phyloP scores from a whole-genome alignment of 2,329 filamentous ascomycete species.

The Thielaviopsis musarum region DNA sequence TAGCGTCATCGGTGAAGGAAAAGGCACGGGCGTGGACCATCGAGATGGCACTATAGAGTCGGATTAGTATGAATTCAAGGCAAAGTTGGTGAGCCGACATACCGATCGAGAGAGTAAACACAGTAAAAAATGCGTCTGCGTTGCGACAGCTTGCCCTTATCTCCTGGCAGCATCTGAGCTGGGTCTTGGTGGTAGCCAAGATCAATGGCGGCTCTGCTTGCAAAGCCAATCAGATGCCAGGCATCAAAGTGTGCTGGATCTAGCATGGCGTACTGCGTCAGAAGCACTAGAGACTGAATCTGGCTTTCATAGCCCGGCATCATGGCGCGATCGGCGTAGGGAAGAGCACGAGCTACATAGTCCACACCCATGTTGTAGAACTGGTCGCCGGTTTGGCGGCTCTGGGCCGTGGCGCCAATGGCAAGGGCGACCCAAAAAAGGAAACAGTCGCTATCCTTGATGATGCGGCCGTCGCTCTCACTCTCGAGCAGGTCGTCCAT shows the following conservation, averaged over 20 bases:
- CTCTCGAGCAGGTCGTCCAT: slow-evolving; percentile 68
- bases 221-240: slow-evolving; percentile 87
- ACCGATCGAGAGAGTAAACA: slow-evolving; percentile 80
- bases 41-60: slow-evolving; percentile 51
- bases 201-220: slow-evolving; percentile 73
- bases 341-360: slow-evolving; percentile 47
- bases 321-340: slow-evolving; percentile 65
- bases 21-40: slow-evolving; percentile 78
- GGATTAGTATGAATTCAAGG: slow-evolving; percentile 14
- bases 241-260: slow-evolving; percentile 85
- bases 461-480: slow-evolving; percentile 39
- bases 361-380: slow-evolving; percentile 40
- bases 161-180: slow-evolving; percentile 48
- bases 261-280: slow-evolving; percentile 78
- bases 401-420: slow-evolving; percentile 60
- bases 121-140: slow-evolving; percentile 78
- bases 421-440: slow-evolving; percentile 79
- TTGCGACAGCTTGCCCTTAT: slow-evolving; percentile 55
- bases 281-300: slow-evolving; percentile 70
- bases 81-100: slow-evolving; percentile 15
- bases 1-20: slow-evolving; percentile 81
- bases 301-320: slow-evolving; percentile 71
- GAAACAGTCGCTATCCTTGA: slow-evolving; percentile 62
- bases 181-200: slow-evolving; percentile 88
- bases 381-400: slow-evolving; percentile 48